Evolutionary conservation across 176 grass and related monocot species (phyloP), one percentile per base, ranked within the genome.

Genomic region (Musa itinerans): DNA sequence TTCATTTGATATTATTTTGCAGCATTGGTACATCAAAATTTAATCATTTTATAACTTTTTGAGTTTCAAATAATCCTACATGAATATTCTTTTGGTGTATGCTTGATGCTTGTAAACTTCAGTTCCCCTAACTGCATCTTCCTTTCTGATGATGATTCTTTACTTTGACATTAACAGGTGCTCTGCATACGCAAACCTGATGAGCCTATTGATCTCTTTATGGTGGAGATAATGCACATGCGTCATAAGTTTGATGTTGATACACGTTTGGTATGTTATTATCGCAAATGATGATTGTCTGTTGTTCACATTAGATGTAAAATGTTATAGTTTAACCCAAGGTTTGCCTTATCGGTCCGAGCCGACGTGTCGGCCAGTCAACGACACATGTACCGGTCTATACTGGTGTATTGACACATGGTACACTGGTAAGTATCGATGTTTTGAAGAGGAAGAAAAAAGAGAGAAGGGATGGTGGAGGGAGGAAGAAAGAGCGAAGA

Each of bases 141-240:
- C 34, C 34, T 6, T 4, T 53, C 55, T 54, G 75, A 10, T 57
- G 67, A 70, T 70, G 65, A 67, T 2, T 54, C 1, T 76, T 10
- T 1, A 15, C 2, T 50, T 34, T 57, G 19, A 64, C 59, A 74
- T 72, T 50, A 62, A 52, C 74, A 99, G 95, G 90, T 99, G 43
- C 82, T 99, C 20, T 99, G 95, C 66, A 83, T 99, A 84, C 75
- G 80, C 55, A 87, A 78, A 83, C 78, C 76, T 11, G 86, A 94
- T 59, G 86, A 99, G 52, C 88, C 90, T 16, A 91, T 94, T 65
- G 95, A 99, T 91, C 86, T 99, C 63, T 99, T 99, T 68, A 99
- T 94, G 95, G 95, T 99, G 64, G 95, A 99, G 83, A 99, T 94
- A 89, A 99, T 99, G 95, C 90, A 99, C 74, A 99, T 99, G 95